These are phyloP conservation scores for Pichia sp. DNA, from an alignment of 1,139 yeast genomes.

Conservation along the genomic window DNA sequence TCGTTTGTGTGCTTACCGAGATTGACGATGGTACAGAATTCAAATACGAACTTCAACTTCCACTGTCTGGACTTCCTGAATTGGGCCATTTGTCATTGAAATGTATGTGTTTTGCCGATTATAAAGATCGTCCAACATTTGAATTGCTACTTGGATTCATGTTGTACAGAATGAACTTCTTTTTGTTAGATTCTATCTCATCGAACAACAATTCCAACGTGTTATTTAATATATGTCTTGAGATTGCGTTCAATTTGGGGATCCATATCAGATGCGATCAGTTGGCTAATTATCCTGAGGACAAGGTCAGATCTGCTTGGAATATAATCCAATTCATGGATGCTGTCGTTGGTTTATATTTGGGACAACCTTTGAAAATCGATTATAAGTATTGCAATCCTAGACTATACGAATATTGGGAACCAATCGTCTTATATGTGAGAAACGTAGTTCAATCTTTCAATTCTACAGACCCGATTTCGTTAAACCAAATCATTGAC, in stretches of 20 bases:
- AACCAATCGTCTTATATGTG: slow-evolving; percentile 9
- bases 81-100: slow-evolving; percentile 6
- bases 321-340: slow-evolving; percentile 18
- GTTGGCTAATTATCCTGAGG: slow-evolving; percentile 10
- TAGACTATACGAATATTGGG: slow-evolving; percentile 7
- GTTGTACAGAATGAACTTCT: slow-evolving; percentile 12
- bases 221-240: not conserved
- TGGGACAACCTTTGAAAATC: slow-evolving; percentile 23
- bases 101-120: slow-evolving; percentile 16
- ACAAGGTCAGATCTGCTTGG: slow-evolving; percentile 19
- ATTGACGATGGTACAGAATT: slow-evolving; percentile 1
- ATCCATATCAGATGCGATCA: slow-evolving; percentile 11
- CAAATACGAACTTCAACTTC: too few relatives aligned
- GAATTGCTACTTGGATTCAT: slow-evolving; percentile 17
- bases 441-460: slow-evolving; percentile 16
- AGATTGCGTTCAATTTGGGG: slow-evolving; percentile 10
- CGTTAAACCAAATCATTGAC: slow-evolving; percentile 18
- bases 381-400: slow-evolving; percentile 23
- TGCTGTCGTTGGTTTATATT: slow-evolving; percentile 17
- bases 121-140: slow-evolving; percentile 18
- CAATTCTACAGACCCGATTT: slow-evolving; percentile 17
- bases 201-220: slow-evolving; percentile 20
- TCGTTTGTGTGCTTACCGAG: slow-evolving; percentile 2
- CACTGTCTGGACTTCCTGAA: slow-evolving; percentile 5
- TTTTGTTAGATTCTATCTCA: slow-evolving; percentile 3